These are phyloP conservation scores for Breviolum minutum DNA, from an alignment of 73 alveolate species.

Conservation along the genomic window DNA sequence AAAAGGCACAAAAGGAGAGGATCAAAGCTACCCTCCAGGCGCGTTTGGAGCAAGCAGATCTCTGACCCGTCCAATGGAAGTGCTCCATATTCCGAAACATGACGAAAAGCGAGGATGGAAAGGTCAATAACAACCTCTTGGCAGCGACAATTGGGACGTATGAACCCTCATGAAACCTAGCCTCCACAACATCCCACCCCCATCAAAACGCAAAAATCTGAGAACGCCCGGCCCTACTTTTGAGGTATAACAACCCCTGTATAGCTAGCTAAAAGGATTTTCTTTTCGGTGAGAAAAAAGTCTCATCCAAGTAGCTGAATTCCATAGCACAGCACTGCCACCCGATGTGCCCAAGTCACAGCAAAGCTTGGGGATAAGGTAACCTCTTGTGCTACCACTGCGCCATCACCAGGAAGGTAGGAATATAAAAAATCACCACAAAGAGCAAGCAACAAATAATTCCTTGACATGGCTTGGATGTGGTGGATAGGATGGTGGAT, in stretches of 20 bases:
- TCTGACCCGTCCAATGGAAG: background rate
- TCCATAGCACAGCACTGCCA: slow-evolving; percentile 28
- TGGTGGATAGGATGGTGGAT: background rate
- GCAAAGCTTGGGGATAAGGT: background rate
- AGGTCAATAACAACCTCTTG: slow-evolving; percentile 12
- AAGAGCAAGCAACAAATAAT: slow-evolving; percentile 2
- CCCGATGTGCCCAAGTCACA: background rate
- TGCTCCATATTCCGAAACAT: slow-evolving; percentile 31
- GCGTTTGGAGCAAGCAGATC: background rate
- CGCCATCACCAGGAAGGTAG: background rate
- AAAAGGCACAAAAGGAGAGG: background rate
- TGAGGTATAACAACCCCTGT: background rate
- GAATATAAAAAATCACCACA: slow-evolving; percentile 59
- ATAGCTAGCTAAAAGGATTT: too few species aligned
- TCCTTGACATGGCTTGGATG: background rate
- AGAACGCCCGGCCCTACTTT: too few species aligned
- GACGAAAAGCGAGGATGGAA: slow-evolving; percentile 27
- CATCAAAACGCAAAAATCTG: too few species aligned
- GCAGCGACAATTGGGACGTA: too few species aligned
- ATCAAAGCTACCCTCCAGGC: slow-evolving; percentile 14
- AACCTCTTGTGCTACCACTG: slow-evolving; percentile 50
- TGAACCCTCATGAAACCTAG: too few species aligned
- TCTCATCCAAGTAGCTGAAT: background rate
- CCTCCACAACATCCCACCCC: too few species aligned
- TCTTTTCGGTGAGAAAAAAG: background rate